These are phyloP conservation scores for Ramaria sp. DNA, from an alignment of 768 basidiomycete species.

Conservation along the genomic window DNA sequence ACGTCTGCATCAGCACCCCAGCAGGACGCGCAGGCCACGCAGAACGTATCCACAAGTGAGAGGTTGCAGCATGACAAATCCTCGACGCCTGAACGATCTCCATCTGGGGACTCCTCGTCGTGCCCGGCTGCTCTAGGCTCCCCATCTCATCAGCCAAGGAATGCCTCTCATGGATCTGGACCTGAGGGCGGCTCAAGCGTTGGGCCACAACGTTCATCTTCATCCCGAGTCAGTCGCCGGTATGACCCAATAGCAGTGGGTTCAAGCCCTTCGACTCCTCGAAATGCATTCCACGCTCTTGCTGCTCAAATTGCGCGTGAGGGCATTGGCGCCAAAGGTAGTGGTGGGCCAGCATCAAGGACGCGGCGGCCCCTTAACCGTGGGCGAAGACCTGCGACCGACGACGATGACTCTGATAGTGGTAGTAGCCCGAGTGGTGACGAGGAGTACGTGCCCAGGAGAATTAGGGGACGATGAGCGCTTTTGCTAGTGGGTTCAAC, in stretches of 20 bases:
- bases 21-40: background rate
- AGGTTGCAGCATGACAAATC: too few relatives aligned
- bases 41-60: too few relatives aligned
- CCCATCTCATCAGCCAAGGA: background rate
- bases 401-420: background rate
- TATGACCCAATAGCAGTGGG: background rate
- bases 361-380: background rate
- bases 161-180: background rate
- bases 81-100: too few relatives aligned
- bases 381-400: background rate
- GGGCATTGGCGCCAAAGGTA: background rate
- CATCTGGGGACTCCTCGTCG: background rate
- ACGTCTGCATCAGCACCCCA: background rate
- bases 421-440: background rate
- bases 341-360: background rate
- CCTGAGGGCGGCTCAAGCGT: background rate
- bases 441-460: background rate
- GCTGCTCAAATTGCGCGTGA: slow-evolving; percentile 1
- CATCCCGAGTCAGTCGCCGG: background rate
- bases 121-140: background rate
- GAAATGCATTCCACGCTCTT: background rate
- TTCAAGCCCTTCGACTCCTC: background rate
- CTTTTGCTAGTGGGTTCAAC: too few relatives aligned
- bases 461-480: background rate
- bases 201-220: background rate